Evolutionary conservation across 345 rosid species (phyloP), one percentile per base, ranked within the genome.

Genomic region (Pugionium cornutum): DNA sequence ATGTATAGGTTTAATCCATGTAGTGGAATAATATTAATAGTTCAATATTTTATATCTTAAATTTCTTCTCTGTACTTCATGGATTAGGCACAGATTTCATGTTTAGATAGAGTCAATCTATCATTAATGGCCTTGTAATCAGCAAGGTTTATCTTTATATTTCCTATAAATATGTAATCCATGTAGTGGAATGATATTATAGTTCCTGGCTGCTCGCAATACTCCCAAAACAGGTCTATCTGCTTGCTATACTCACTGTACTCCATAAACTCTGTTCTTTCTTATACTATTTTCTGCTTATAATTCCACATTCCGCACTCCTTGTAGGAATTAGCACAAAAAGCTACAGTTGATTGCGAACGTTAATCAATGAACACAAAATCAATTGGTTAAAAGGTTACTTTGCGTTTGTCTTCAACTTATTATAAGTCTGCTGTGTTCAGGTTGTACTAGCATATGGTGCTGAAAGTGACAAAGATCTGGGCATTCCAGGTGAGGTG

Each of bases 391-490:
- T 18, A 18, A 18, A 18, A 18, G 2, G 11, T 4, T 53, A 36
- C 5, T n/a, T 25, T 53, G 2, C 51, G 28, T 76, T 6, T 28
- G 29, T 37, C 50, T 52, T 51, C 10, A 9, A 44, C 62, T 72
- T 48, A 32, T 48, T 52, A 4, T 34, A 39, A 30, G 27, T 54
- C 25, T 53, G 58, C 26, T 49, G 18, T 53, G 53, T 70, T 61
- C 83, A 94, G 99, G 99, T 94, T 64, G 92, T 90, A 39, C 92
- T 94, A 75, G 96, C 96, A 56, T 88, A 88, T 69, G 99, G 99
- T 36, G 95, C 99, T 50, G 97, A 94, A 84, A 90, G 88, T 76
- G 96, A 90, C 72, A 90, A 92, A 83, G 68, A 44, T 62, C 85
- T 94, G 6, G 87, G 83, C 57, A 84, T 90, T 75, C 91, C 86